Evolutionary conservation across 768 basidiomycete species (phyloP).

Genomic region (Antrodiella citrinella): DNA sequence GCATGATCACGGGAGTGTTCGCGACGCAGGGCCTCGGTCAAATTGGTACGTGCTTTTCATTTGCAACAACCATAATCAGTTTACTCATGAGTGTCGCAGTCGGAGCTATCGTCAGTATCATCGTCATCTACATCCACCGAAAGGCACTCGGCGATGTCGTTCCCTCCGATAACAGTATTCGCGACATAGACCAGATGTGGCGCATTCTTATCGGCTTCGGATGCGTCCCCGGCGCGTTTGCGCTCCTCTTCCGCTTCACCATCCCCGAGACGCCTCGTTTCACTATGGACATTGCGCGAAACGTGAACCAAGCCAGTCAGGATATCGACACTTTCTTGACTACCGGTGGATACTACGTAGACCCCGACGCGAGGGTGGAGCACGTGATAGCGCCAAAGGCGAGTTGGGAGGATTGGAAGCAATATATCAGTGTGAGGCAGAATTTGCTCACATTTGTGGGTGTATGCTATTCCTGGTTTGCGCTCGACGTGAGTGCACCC

Average conservation of each 20-base stretch:
- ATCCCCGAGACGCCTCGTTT: slow-evolving; percentile 89
- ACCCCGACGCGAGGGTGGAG: slow-evolving; percentile 51
- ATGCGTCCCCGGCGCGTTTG: slow-evolving; percentile 70
- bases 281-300: slow-evolving; percentile 89
- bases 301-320: slow-evolving; percentile 62
- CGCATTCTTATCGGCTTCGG: slow-evolving; percentile 85
- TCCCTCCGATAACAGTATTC: no score
- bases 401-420: slow-evolving; percentile 64
- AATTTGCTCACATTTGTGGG: slow-evolving; percentile 75
- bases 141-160: no score
- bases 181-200: slow-evolving; percentile 79
- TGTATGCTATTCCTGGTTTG: slow-evolving; percentile 84
- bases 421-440: slow-evolving; percentile 55
- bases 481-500: slow-evolving; percentile 53
- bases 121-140: slow-evolving; percentile 57
- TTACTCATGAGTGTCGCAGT: slow-evolving; percentile 24
- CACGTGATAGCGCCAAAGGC: slow-evolving; percentile 40
- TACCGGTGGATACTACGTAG: slow-evolving; percentile 35
- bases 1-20: slow-evolving; percentile 88
- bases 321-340: slow-evolving; percentile 68
- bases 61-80: no score
- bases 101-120: slow-evolving; percentile 59
- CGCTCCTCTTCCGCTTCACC: slow-evolving; percentile 88
- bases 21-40: slow-evolving; percentile 86
- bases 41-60: slow-evolving; percentile 39